These are phyloP conservation scores for Hymenoscyphus fructigenus DNA, from an alignment of 2,329 filamentous ascomycete genomes.

Conservation along the genomic window DNA sequence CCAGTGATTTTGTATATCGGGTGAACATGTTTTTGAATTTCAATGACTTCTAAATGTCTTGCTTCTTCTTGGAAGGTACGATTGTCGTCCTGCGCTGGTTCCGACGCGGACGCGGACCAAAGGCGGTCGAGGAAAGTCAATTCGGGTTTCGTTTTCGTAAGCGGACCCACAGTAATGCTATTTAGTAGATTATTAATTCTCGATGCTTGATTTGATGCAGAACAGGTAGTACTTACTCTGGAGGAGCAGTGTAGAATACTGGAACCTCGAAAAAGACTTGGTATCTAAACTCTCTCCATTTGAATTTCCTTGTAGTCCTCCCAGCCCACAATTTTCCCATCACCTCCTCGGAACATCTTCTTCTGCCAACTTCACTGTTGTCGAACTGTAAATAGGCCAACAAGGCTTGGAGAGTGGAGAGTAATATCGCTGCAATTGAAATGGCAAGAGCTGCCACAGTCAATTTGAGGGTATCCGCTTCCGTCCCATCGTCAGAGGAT, in stretches of 20 bases:
- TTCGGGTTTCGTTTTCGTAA: conserved; percentile 5
- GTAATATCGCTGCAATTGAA: conserved; percentile 7
- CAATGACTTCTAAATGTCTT: background rate
- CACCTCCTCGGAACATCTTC: conserved; percentile 10
- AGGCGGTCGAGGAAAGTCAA: background rate
- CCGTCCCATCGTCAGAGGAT: background rate
- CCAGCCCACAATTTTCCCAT: conserved; percentile 10
- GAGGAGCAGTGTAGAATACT: conserved; percentile 9
- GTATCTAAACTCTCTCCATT: conserved; percentile 10
- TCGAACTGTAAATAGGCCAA: conserved; percentile 11
- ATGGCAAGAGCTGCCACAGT: conserved; percentile 4
- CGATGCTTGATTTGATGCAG: background rate
- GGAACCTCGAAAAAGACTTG: conserved; percentile 11
- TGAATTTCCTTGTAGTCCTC: conserved; percentile 11
- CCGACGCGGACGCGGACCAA: background rate
- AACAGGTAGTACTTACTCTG: background rate
- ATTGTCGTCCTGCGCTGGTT: background rate
- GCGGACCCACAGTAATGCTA: conserved; percentile 2
- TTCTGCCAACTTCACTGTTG: conserved; percentile 9
- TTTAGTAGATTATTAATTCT: background rate
- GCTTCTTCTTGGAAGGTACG: background rate
- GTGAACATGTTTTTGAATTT: background rate
- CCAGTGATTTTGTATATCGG: conserved; percentile 9
- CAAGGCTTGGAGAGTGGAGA: conserved; percentile 11
- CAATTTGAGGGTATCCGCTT: conserved; percentile 1